These are phyloP conservation scores for Hypoxylon rickii DNA, from an alignment of 495 filamentous ascomycete species.

Conservation along the genomic window DNA sequence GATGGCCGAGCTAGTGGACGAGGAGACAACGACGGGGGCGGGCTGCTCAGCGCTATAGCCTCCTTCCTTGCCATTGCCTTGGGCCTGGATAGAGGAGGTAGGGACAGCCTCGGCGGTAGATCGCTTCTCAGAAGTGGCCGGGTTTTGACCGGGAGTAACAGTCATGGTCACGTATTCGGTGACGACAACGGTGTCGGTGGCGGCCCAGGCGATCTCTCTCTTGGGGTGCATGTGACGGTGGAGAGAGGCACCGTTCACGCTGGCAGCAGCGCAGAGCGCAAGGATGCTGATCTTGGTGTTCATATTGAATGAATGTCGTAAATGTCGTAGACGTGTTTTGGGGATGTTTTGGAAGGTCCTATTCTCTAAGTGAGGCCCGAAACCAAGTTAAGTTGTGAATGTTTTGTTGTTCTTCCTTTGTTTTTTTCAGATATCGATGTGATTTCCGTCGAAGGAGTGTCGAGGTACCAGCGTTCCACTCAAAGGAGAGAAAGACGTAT, in stretches of 20 bases:
- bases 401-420: slow-evolving; percentile 4
- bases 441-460: slow-evolving; percentile 34
- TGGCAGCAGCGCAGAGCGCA: slow-evolving; percentile 36
- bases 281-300: slow-evolving; percentile 34
- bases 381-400: slow-evolving; percentile 4
- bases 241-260: slow-evolving; percentile 26
- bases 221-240: slow-evolving; percentile 38
- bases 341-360: not conserved
- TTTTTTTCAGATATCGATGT: slow-evolving; percentile 7
- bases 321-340: not conserved
- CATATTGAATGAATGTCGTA: slow-evolving; percentile 34
- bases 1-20: not conserved
- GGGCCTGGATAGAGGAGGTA: not conserved
- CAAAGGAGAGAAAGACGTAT: slow-evolving; percentile 35
- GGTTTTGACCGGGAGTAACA: slow-evolving; percentile 22
- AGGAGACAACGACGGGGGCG: not conserved
- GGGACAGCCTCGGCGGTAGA: not conserved
- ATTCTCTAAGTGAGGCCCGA: no score
- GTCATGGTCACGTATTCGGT: slow-evolving; percentile 37
- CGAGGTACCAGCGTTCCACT: slow-evolving; percentile 36
- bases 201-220: slow-evolving; percentile 33
- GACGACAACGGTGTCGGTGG: slow-evolving; percentile 36
- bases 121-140: not conserved
- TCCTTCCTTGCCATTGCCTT: slow-evolving; percentile 1
- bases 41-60: not conserved